A percentile compares a stretch with the other conserved stretches of the same genome.
phyloP scores from a whole-genome alignment of 306 rosid genomes.

The Oemleria cerasiformis region DNA sequence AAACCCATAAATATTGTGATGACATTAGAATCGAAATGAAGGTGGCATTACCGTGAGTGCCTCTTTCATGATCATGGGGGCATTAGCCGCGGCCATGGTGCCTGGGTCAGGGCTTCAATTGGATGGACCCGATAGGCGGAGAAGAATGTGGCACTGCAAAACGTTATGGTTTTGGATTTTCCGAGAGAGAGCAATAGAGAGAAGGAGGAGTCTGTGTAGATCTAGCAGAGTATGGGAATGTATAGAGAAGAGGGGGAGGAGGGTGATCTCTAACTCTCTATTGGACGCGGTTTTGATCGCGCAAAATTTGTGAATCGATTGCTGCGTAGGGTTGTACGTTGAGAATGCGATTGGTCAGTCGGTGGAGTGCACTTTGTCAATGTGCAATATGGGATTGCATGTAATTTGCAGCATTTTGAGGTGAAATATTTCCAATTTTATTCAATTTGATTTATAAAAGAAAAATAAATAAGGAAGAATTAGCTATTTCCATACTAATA shows the following conservation, averaged over 20 bases:
- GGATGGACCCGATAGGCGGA: constrained; percentile 16
- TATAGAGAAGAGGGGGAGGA: neutral
- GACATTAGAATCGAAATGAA: constrained; percentile 16
- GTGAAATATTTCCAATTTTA: neutral
- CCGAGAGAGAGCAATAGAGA: constrained; percentile 24
- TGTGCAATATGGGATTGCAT: neutral
- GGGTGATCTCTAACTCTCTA: neutral
- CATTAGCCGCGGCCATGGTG: constrained; percentile 61
- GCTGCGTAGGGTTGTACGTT: constrained; percentile 16
- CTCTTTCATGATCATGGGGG: constrained; percentile 72
- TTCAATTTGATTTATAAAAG: no score
- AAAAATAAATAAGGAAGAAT: no score
- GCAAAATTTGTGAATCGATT: constrained; percentile 1
- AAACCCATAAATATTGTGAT: constrained; percentile 1
- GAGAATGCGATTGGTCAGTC: neutral
- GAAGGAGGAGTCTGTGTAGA: constrained; percentile 21
- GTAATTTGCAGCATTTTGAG: neutral
- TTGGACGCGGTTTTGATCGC: neutral
- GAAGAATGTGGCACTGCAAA: constrained; percentile 18
- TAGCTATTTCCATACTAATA: no score
- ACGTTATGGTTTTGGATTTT: constrained; percentile 7
- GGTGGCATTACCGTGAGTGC: constrained; percentile 51
- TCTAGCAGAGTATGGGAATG: constrained; percentile 1
- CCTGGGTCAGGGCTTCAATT: constrained; percentile 23
- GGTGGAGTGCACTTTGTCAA: neutral